Base-by-base conservation (phyloP, 495 filamentous ascomycete genomes). In the Penicillium egyptiacum region DNA sequence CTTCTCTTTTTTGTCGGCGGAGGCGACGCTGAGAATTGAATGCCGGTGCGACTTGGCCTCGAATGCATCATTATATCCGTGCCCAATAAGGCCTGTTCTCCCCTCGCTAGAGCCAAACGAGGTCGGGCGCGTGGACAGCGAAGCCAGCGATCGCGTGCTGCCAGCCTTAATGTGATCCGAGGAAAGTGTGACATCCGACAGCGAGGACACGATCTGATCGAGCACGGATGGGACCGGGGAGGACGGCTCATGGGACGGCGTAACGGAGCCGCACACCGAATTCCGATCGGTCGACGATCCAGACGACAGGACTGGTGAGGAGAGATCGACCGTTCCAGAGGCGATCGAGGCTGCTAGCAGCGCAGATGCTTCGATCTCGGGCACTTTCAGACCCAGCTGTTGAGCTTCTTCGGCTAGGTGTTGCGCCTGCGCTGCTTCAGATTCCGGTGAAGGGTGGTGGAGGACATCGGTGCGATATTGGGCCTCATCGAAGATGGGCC, bases 81-180 rank as follows among this genome's bases (percentile, higher is more conserved):
- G 53, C 19, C 52, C 60, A 9, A 58, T 52, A 26, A 56, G 55
- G 3, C 58, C 41, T 7, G 65, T 45, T 14, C 59, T 68, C 25
- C 70, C 73, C 35, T 77, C 74, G 45, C 64, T 75, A 0, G 76
- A 77, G 48, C 72, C 73, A 53, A 67, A 75, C 2, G 76, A 79
- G 3, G 76, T 76, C 1, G 75, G 76, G 3, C 72, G 68, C 11
- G 74, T 78, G 2, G 74, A 78, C 3, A 71, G 59, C 19, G 75
- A 76, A 23, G 71, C 71, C 45, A 76, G 66, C 25, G 76, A 79
- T 28, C 75, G 73, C 22, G 68, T 65, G 59, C 76, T 79, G 10
- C 70, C 68, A 14, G 69, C 56, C 48, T 73, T 70, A 26, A 50
- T 57, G 11, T 55, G 68, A 25, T 68, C 64, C 16, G 76, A 75